These are phyloP conservation scores for Xylaria curta DNA, from an alignment of 495 filamentous ascomycete species.

Conservation along the genomic window DNA sequence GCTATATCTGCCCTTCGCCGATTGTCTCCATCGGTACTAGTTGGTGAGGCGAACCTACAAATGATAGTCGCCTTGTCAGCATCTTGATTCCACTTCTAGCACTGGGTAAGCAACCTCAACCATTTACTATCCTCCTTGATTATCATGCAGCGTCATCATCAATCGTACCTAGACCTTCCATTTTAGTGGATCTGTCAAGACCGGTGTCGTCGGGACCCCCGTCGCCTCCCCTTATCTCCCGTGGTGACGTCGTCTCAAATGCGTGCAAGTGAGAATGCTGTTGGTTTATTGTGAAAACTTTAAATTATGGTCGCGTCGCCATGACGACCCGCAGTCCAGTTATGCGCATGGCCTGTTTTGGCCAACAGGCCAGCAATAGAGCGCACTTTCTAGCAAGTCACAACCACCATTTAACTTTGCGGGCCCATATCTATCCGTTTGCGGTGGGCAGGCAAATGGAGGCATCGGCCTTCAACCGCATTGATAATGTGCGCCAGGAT, in stretches of 20 bases:
- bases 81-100: neutral
- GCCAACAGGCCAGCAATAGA: neutral
- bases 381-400: neutral
- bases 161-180: neutral
- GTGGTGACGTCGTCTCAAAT: slow-evolving; percentile 21
- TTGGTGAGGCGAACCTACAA: slow-evolving; percentile 2
- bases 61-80: neutral
- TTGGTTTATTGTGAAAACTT: slow-evolving; percentile 14
- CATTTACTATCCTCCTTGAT: neutral
- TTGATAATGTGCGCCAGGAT: neutral
- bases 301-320: slow-evolving; percentile 26
- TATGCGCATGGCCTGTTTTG: neutral
- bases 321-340: slow-evolving; percentile 21
- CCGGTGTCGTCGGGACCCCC: neutral
- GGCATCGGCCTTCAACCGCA: neutral
- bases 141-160: slow-evolving; percentile 11
- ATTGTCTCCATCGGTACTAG: slow-evolving; percentile 8
- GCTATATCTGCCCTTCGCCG: neutral
- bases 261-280: slow-evolving; percentile 27
- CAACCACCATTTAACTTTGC: neutral
- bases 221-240: slow-evolving; percentile 4
- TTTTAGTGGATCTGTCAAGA: neutral
- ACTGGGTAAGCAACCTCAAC: slow-evolving; percentile 21
- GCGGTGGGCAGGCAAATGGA: neutral
- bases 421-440: neutral